Evolutionary conservation across 371 early-diverging fungal species (phyloP).

Genomic region (Mortierella sp.): DNA sequence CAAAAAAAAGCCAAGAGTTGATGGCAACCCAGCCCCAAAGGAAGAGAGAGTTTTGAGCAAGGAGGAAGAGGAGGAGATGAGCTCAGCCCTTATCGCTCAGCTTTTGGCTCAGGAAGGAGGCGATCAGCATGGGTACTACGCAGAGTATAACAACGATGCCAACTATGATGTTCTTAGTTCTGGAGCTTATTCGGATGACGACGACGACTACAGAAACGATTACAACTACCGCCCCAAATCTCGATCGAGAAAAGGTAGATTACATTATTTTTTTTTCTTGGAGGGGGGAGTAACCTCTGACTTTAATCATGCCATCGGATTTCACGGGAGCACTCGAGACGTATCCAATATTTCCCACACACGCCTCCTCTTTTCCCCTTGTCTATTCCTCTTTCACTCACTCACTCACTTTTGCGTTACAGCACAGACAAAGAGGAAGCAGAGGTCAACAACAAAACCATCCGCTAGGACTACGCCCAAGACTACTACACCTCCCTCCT

Average conservation of each 20-base stretch:
- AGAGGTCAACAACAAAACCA: background rate
- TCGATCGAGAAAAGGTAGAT: constrained; percentile 9
- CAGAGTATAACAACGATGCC: constrained; percentile 69
- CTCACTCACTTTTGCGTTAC: too few species aligned
- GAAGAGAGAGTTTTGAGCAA: constrained; percentile 52
- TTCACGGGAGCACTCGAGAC: too few species aligned
- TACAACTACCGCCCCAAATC: constrained; percentile 46
- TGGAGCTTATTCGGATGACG: constrained; percentile 56
- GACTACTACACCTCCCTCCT: background rate
- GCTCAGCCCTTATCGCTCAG: constrained; percentile 82
- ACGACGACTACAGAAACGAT: constrained; percentile 61
- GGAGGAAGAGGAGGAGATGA: constrained; percentile 85
- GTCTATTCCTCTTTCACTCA: too few species aligned
- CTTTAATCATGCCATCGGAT: background rate
- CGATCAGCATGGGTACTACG: constrained; percentile 64
- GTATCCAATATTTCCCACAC: too few species aligned
- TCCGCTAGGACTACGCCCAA: constrained; percentile 7
- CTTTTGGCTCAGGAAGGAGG: constrained; percentile 75
- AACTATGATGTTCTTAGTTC: constrained; percentile 54
- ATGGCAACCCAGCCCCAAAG: constrained; percentile 14
- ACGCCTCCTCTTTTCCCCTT: too few species aligned
- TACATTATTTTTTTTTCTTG: too few species aligned
- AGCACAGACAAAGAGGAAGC: background rate
- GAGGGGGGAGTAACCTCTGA: constrained; percentile 6
- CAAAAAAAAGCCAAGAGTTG: constrained; percentile 36